Evolutionary conservation across 257 asterid genomes (phyloP), one percentile per base, ranked within the genome.

Genomic region (Striga asiatica): DNA sequence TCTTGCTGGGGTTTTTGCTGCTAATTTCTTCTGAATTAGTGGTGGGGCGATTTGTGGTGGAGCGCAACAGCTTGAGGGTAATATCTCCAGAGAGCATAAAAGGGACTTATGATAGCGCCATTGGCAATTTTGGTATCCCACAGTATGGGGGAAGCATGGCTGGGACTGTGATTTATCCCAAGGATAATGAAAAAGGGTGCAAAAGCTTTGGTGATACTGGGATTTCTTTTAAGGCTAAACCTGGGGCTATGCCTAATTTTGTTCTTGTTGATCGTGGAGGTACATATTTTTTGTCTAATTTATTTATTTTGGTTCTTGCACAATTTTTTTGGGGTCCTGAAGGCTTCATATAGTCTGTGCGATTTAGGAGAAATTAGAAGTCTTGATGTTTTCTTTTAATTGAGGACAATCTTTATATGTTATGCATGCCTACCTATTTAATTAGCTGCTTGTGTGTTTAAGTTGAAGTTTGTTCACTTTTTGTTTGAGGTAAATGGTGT

Each of bases 241-340:
- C 93, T 61, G 97, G 95, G 19, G 89, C 97, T 66, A 27, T 88
- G 78, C 97, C 99, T 64, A 79, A 61, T 43, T 84, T 84, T 66
- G 77, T 88, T 31, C 84, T 92, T 21, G 80, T 88, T 69, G 97
- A 88, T 78, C 94, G 97, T 47, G 95, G 97, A 82, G 97, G 97
- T 92, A 41, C 35, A 69, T 35, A 9, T 32, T n/a, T n/a, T n/a
- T n/a, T n/a, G n/a, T n/a, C n/a, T n/a, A n/a, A 2, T 55, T 56
- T 28, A 19, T 29, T 13, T 48, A 11, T 58, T 14, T 37, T 8
- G 11, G 17, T 29, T 52, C 8, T 17, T 28, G 17, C 0, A 2
- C 6, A 35, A 35, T 17, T 21, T 35, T 35, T 29, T 43, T 45
- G 10, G 2, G 3, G 11, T 4, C 14, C 18, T 31, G 17, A 12